A percentile compares a stretch with the other conserved stretches of the same genome.
Evolutionary conservation across 345 rosid genomes (phyloP).

Genomic region (Zanthoxylum bungeanum): DNA sequence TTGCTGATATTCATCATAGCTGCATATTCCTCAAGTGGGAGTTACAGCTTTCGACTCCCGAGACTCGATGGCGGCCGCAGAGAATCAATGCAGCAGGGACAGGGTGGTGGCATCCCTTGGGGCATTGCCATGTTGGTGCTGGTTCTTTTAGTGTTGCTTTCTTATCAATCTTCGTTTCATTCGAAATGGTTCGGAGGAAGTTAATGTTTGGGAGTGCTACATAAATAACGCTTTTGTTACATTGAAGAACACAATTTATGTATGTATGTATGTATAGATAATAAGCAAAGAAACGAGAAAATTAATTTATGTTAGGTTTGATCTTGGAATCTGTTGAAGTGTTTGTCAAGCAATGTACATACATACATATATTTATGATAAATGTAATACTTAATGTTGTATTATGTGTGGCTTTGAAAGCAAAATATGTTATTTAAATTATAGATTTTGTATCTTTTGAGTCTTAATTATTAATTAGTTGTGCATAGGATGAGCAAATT

Average conservation of each 20-base stretch:
- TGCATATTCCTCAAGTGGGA: conserved; percentile 19
- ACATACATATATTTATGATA: not conserved
- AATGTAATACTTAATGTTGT: not conserved
- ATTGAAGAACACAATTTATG: not conserved
- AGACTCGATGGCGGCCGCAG: not conserved
- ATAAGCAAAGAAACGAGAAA: not conserved
- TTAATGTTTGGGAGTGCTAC: no score
- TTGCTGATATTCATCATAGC: conserved; percentile 31
- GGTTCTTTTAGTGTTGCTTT: conserved; percentile 40
- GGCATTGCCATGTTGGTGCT: conserved; percentile 36
- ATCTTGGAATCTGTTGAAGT: not conserved
- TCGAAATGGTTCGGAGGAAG: conserved; percentile 50
- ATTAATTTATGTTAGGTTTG: not conserved
- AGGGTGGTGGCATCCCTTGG: conserved; percentile 35
- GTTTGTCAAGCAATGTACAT: not conserved
- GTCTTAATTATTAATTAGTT: no score
- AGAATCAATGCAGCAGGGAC: not conserved
- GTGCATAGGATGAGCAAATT: not conserved
- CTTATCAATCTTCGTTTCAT: conserved; percentile 52
- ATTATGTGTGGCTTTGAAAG: not conserved
- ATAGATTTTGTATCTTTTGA: not conserved
- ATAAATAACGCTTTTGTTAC: no score
- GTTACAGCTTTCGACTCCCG: conserved; percentile 17
- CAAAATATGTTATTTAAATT: no score
- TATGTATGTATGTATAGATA: no score